Conservation (phyloP, 108 stramenopile species). For the Conticribra guillardii region DNA sequence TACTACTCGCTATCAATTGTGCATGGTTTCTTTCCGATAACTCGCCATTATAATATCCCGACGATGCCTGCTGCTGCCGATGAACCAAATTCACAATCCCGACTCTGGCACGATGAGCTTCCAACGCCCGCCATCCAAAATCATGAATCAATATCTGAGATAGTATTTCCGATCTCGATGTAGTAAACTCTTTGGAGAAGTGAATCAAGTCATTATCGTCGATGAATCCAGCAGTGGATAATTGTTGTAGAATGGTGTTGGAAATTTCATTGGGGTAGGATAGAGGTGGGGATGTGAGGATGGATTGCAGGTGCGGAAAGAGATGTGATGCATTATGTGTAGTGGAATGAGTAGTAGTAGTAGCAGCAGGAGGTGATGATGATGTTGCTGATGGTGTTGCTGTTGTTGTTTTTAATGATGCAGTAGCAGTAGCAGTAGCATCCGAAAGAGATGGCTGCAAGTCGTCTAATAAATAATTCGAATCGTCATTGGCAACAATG, state of each 20-base stretch:
- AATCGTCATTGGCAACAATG: no score
- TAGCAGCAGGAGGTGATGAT: no score
- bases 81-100: conserved; percentile 28
- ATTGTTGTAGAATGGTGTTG: conserved; percentile 1
- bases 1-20: no score
- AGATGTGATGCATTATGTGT: conserved; percentile 3
- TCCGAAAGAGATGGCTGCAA: no score
- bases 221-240: conserved; percentile 20
- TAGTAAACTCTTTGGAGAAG: conserved; percentile 31
- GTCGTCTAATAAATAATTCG: no score
- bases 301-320: conserved; percentile 22
- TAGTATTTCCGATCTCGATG: conserved; percentile 19
- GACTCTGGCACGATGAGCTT: conserved; percentile 46
- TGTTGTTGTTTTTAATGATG: no score
- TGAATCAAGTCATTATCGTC: conserved; percentile 30
- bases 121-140: conserved; percentile 37
- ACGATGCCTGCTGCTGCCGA: background rate
- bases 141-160: conserved; percentile 36
- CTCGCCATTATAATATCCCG: no score
- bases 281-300: conserved; percentile 12
- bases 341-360: no score
- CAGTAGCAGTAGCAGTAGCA: no score
- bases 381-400: no score
- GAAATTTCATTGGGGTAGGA: conserved; percentile 18
- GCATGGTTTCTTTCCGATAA: no score